Evolutionary conservation across 2,329 filamentous ascomycete genomes (phyloP).

Genomic region (Pleomassaria siparia): DNA sequence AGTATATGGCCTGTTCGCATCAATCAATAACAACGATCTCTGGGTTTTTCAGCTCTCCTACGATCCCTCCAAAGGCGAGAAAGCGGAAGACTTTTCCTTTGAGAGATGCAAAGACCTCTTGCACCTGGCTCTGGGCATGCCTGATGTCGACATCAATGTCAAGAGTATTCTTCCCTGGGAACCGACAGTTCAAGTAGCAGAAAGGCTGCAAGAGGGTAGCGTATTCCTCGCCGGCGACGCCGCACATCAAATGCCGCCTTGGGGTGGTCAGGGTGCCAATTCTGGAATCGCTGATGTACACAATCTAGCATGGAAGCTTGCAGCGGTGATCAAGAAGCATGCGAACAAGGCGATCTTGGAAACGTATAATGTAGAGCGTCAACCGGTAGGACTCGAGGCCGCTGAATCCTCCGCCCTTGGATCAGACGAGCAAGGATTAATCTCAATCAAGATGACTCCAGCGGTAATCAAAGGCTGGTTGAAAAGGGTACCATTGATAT

Average conservation of each 20-base stretch:
- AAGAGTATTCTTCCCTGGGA: constrained; percentile 6
- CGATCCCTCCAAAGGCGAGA: constrained; percentile 5
- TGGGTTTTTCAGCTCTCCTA: constrained; percentile 7
- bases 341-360: constrained; percentile 3
- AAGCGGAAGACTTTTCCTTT: not conserved
- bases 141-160: constrained; percentile 3
- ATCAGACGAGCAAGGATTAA: not conserved
- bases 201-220: not conserved
- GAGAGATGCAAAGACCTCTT: constrained; percentile 4
- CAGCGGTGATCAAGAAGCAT: not conserved
- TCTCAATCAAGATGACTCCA: not conserved
- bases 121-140: constrained; percentile 3
- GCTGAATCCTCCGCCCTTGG: not conserved
- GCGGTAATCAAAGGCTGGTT: not conserved
- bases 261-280: constrained; percentile 9
- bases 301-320: constrained; percentile 16
- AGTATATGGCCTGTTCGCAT: constrained; percentile 3
- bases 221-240: constrained; percentile 2
- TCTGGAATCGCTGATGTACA: constrained; percentile 11
- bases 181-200: not conserved
- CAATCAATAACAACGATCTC: constrained; percentile 5
- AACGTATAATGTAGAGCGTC: constrained; percentile 6
- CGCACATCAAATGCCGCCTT: constrained; percentile 10
- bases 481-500: constrained; percentile 1
- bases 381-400: not conserved